Evolutionary conservation across 305 asterid species (phyloP), one percentile per base, ranked within the genome.

Genomic region (Striga hermonthica): DNA sequence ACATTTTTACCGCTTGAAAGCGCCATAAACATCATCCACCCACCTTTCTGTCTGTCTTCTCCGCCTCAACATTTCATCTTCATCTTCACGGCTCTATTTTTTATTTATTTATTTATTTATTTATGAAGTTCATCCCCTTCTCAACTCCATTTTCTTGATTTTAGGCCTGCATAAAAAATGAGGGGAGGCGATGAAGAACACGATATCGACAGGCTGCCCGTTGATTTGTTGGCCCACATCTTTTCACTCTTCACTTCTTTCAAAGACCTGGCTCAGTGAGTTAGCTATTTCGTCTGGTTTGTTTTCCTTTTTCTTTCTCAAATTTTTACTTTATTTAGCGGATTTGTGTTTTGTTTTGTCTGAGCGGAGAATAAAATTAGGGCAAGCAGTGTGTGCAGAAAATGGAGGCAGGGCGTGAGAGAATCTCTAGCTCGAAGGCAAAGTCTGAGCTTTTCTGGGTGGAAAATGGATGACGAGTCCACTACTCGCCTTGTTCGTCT

Each of bases 331-430:
- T 13, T n/a, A 40, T 36, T 15, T 15, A 41, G 37, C 35, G 48
- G 9, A 52, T 43, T 43, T 3, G 49, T 43, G 49, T 43, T 43
- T 43, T 50, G 57, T 15, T 40, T 31, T 9, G 5, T 43, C 10
- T 62, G 22, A 15, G 3, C 60, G 14, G 37, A 34, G 6, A 22
- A 22, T 22, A 22, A 22, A 22, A 22, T 60, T 72, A 86, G 97
- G 83, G 80, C 80, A 4, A 81, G 97, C 79, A 70, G 83, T 2
- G 97, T 84, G 71, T 78, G 96, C 59, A 63, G 80, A 75, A 90
- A 86, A 83, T 92, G 97, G 97, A 82, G 91, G 76, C 96, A 87
- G 55, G 90, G 91, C 53, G 94, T 84, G 74, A 80, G 72, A 68
- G 91, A 92, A 48, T 87, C 95, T 5, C 63, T 87, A 79, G 88